Percentiles rank a stretch among this genome's conserved stretches.
These are phyloP conservation scores for Boeremia lycopersici DNA, from an alignment of 2,329 filamentous ascomycete species.

Conservation along the genomic window DNA sequence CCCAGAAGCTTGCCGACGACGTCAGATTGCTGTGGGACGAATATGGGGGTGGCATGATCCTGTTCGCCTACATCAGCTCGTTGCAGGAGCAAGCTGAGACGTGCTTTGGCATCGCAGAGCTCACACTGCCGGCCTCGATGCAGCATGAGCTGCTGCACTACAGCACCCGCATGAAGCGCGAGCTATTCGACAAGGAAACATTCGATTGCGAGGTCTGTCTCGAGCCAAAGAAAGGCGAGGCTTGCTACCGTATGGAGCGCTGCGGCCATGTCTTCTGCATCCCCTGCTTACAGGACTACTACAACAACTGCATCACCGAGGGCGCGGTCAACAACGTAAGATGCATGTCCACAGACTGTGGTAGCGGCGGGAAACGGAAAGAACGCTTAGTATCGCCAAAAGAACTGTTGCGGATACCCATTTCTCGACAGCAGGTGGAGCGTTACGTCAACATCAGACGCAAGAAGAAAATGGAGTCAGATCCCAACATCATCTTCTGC, in stretches of 20 bases:
- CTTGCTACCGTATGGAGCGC: constrained; percentile 79
- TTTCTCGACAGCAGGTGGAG: constrained; percentile 70
- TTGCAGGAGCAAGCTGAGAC: constrained; percentile 64
- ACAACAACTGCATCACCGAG: constrained; percentile 83
- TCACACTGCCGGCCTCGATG: constrained; percentile 56
- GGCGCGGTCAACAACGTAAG: constrained; percentile 80
- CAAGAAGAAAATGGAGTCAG: constrained; percentile 88
- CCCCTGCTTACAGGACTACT: constrained; percentile 86
- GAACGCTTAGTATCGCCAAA: constrained; percentile 77
- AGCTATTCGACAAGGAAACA: constrained; percentile 79
- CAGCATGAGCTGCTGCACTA: constrained; percentile 79
- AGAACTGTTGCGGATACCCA: constrained; percentile 67
- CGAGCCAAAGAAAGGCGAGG: constrained; percentile 86
- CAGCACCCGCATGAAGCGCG: constrained; percentile 74
- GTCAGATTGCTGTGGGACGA: constrained; percentile 64
- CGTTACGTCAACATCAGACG: constrained; percentile 90
- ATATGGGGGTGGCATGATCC: constrained; percentile 60
- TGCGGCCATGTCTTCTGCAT: constrained; percentile 93
- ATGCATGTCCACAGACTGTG: constrained; percentile 81
- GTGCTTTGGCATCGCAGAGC: constrained; percentile 57
- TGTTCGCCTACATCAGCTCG: constrained; percentile 66
- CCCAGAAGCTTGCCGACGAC: constrained; percentile 55
- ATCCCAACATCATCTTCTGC: constrained; percentile 91
- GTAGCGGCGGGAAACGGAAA: constrained; percentile 47
- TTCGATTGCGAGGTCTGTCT: constrained; percentile 89